Base-by-base conservation (phyloP, 2,329 filamentous ascomycete species). In the Phaeosphaeriaceae sp. region DNA sequence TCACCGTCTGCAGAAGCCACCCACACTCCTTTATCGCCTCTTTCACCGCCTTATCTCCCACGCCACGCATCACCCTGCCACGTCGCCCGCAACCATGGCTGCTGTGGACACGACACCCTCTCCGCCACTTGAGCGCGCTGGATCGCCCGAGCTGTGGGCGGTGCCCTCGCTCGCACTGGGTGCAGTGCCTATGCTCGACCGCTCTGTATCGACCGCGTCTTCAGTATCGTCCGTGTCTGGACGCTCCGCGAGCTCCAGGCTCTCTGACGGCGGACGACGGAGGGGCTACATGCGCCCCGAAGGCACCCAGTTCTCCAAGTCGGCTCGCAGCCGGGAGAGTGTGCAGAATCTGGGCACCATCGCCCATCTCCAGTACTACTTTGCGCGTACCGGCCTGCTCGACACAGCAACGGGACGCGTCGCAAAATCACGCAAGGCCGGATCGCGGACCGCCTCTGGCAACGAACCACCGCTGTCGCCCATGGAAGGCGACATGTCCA, bases 271-370 rank as follows among this genome's bases (percentile, higher is more conserved):
- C 61, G 79, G 79, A 57, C 79, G 88, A 59, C 85, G 91, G 69
- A 86, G 93, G 61, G 93, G 93, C 45, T 97, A 94, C 80, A 91
- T 96, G 80, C 87, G 93, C 50, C 93, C 93, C 0, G 90, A 93
- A 75, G 91, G 89, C 53, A 96, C 91, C 51, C 87, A 93, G 71
- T 99, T 98, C 76, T 92, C 95, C 24, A 90, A 91, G 58, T 97
- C 93, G 56, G 95, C 95, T 48, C 89, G 88, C 73, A 92, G 92
- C 51, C 86, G 95, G 62, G 94, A 99, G 77, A 97, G 93, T 74
- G 95, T 99, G 65, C 90, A 98, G 87, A 97, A 92, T 73, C 81
- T 99, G 61, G 95, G 95, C 54, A 97, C 93, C 78, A 99, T 99
- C 70, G 92, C 93, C 55, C 95, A 99, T 80, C 83, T 99, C 72